Conservation (phyloP, 2,329 filamentous ascomycete genomes). For the Epichloe gansuensis region DNA sequence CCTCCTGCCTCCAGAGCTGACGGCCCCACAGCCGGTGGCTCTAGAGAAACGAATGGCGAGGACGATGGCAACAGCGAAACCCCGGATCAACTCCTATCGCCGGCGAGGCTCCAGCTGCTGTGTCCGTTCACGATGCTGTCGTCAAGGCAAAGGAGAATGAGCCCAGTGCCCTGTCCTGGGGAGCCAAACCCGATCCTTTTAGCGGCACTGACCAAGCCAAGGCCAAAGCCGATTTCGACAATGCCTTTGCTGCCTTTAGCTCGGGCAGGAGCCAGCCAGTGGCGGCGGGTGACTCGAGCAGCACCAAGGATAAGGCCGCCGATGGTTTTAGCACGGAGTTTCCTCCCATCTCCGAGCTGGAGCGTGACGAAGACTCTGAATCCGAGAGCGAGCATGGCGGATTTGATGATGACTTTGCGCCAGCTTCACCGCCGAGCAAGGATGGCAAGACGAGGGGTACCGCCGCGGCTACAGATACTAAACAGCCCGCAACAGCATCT, state of each 20-base stretch:
- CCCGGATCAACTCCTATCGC: slow-evolving; percentile 17
- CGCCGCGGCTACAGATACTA: background rate
- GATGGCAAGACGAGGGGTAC: slow-evolving; percentile 9
- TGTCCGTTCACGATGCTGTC: slow-evolving; percentile 8
- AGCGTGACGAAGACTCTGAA: slow-evolving; percentile 73
- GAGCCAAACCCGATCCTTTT: slow-evolving; percentile 35
- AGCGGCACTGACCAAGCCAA: slow-evolving; percentile 40
- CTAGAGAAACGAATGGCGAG: slow-evolving; percentile 10
- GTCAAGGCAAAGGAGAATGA: slow-evolving; percentile 10
- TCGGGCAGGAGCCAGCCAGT: slow-evolving; percentile 36
- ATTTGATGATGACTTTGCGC: slow-evolving; percentile 88
- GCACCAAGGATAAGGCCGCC: slow-evolving; percentile 27
- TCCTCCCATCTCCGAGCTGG: slow-evolving; percentile 82
- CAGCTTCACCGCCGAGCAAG: slow-evolving; percentile 39
- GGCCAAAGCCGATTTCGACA: slow-evolving; percentile 73
- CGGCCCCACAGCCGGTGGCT: slow-evolving; percentile 28
- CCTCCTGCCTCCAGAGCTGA: slow-evolving; percentile 49
- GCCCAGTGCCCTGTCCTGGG: slow-evolving; percentile 4
- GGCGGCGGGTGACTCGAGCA: slow-evolving; percentile 27
- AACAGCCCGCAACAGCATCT: slow-evolving; percentile 1
- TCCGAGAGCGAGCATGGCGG: slow-evolving; percentile 67
- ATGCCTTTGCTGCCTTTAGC: slow-evolving; percentile 67
- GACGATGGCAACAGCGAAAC: slow-evolving; percentile 13
- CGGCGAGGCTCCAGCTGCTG: slow-evolving; percentile 13
- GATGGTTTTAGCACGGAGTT: slow-evolving; percentile 64